Evolutionary conservation across 148 eudicot genomes (phyloP), one percentile per base, ranked within the genome.

Genomic region (Camellia japonica): DNA sequence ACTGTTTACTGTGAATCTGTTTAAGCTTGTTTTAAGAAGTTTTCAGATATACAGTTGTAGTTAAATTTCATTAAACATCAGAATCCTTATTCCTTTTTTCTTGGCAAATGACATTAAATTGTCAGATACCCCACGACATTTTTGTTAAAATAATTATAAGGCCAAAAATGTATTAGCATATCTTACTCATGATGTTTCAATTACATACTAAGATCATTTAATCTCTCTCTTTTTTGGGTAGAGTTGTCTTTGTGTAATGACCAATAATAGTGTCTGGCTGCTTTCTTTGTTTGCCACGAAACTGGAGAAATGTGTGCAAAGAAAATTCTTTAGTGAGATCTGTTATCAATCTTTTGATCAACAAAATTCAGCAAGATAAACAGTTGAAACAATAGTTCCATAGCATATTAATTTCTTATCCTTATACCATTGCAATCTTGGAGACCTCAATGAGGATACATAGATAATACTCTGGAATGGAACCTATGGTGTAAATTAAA

Each of bases 341-440:
- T 4, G 3, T 68, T 16, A 78, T 38, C 49, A 44, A 49, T 71
- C 73, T 73, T 41, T 78, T 75, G 38, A 58, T 58, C 61, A 58
- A 58, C 61, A 61, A 16, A 61, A 61, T 61, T 61, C 23, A n/a
- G 64, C 64, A 61, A 61, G 64, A 61, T 61, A n/a, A 15, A 15
- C 59, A 61, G 64, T 61, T 61, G 23, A 61, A 16, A 2, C 12
- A 58, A 58, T 3, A 30, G 38, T 1, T 30, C 20, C 7, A 15
- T 61, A 61, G 7, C 64, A 16, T 18, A 15, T 61, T 61, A 61
- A n/a, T 61, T 61, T 2, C 19, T 60, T 60, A n/a, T 60, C 10
- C 20, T 14, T 10, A 9, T 58, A 11, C 61, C 61, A 58, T 49
- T 49, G 5, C 52, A 49, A 49, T 5, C 52, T 49, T 49, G 52